Evolutionary conservation across 345 rosid species (phyloP).

Genomic region (Sonneratia caseolaris): DNA sequence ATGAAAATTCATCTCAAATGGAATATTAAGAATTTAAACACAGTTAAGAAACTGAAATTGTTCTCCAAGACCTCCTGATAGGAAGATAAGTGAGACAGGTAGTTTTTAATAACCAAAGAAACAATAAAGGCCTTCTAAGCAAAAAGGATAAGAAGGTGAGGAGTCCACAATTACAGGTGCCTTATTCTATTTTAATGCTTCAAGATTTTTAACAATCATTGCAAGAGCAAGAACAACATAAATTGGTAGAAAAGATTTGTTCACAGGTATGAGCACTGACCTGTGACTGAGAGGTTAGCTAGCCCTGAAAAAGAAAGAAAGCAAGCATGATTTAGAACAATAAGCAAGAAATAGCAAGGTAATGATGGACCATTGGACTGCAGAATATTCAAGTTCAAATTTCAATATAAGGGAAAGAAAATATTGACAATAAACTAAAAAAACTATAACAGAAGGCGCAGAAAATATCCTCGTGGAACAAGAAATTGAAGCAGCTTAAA

Average conservation of each 20-base stretch:
- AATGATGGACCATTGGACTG: not conserved
- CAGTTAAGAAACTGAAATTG: not conserved
- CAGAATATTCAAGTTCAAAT: not conserved
- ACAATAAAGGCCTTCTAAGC: not conserved
- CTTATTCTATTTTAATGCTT: not conserved
- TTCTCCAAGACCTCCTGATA: not conserved
- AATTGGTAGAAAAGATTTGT: not conserved
- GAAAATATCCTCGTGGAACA: not conserved
- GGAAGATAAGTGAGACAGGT: not conserved
- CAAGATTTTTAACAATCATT: not conserved
- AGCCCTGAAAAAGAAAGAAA: constrained; percentile 12
- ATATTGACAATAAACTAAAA: not conserved
- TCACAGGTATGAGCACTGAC: constrained; percentile 5
- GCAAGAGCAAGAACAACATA: not conserved
- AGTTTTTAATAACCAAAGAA: not conserved
- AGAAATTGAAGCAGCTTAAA: not conserved
- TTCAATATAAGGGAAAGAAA: not conserved
- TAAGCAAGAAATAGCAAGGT: not conserved
- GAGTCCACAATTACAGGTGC: not conserved
- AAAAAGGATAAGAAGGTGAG: not conserved
- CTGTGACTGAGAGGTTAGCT: constrained; percentile 20
- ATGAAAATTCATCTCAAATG: not conserved
- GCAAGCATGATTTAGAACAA: not conserved
- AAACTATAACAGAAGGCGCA: not conserved
- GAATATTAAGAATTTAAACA: not conserved